Evolutionary conservation across 2,329 filamentous ascomycete genomes (phyloP).

Genomic region (Fusarium concolor): DNA sequence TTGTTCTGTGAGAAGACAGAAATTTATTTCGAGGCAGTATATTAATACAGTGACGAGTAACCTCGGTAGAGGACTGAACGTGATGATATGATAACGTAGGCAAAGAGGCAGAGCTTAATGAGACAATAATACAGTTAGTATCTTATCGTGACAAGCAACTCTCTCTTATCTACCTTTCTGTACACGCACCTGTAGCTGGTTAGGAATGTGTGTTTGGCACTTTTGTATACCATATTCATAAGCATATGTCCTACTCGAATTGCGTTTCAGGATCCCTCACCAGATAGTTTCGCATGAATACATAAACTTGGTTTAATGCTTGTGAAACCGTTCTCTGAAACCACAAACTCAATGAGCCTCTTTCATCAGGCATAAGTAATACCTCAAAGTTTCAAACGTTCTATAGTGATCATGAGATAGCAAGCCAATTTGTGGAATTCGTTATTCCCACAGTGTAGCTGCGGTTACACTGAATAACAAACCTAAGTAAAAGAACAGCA

Average conservation of each 20-base stretch:
- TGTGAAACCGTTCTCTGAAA: constrained; percentile 36
- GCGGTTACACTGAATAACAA: constrained; percentile 4
- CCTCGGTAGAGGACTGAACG: constrained; percentile 4
- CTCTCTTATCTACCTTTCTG: neutral
- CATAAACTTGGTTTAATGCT: constrained; percentile 7
- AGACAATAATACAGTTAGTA: neutral
- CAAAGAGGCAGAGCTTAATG: constrained; percentile 19
- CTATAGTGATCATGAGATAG: neutral
- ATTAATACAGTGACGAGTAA: neutral
- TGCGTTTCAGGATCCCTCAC: constrained; percentile 22
- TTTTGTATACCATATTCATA: constrained; percentile 6
- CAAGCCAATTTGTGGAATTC: neutral
- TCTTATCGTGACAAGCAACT: neutral
- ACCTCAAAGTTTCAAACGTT: neutral
- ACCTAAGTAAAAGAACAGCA: neutral
- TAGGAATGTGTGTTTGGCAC: constrained; percentile 16
- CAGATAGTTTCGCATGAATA: constrained; percentile 16
- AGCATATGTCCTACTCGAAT: constrained; percentile 23
- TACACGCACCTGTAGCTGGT: neutral
- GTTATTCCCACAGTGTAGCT: constrained; percentile 22
- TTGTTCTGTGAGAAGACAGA: neutral
- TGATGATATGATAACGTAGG: constrained; percentile 7
- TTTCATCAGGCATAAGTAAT: neutral
- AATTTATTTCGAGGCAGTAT: neutral
- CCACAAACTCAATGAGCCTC: constrained; percentile 1